A percentile compares a stretch with the other conserved stretches of the same genome.
Evolutionary conservation across 2,329 filamentous ascomycete genomes (phyloP).

Genomic region (Chrysoporthe austroafricana): DNA sequence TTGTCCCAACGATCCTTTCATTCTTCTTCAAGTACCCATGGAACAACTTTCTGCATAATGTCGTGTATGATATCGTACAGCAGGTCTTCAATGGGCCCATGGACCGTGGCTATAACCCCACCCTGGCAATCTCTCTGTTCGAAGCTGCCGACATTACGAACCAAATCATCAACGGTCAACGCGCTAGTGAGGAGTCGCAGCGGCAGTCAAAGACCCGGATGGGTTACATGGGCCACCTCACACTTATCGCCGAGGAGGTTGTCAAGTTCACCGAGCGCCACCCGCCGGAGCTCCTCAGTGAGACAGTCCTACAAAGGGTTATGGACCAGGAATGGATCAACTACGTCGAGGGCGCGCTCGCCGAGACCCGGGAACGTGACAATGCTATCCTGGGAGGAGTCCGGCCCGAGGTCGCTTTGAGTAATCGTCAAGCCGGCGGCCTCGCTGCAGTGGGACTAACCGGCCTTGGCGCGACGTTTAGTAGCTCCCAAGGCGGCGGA

Average conservation of each 20-base stretch:
- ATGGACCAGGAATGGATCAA: conserved; percentile 90
- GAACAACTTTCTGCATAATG: conserved; percentile 99
- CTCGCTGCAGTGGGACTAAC: conserved; percentile 55
- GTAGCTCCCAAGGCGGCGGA: conserved; percentile 34
- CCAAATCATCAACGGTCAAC: conserved; percentile 89
- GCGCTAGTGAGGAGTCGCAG: conserved; percentile 84
- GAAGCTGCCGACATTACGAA: conserved; percentile 87
- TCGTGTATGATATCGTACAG: conserved; percentile 98
- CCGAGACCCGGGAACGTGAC: conserved; percentile 92
- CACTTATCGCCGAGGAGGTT: conserved; percentile 95
- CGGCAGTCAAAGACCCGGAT: conserved; percentile 83
- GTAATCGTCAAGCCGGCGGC: conserved; percentile 66
- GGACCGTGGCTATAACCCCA: conserved; percentile 92
- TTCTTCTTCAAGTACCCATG: conserved; percentile 99
- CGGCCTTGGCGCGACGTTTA: conserved; percentile 46
- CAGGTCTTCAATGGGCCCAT: conserved; percentile 99
- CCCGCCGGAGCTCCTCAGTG: conserved; percentile 83
- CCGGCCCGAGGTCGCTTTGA: conserved; percentile 85
- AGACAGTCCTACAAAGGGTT: conserved; percentile 82
- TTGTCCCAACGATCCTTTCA: conserved; percentile 92
- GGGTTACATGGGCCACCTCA: conserved; percentile 98
- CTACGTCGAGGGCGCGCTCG: conserved; percentile 90
- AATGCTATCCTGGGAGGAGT: conserved; percentile 98
- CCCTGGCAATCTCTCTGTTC: conserved; percentile 89
- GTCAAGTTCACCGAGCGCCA: conserved; percentile 98